phyloP scores from a whole-genome alignment of 768 basidiomycete genomes.

The Auricularia heimuer region DNA sequence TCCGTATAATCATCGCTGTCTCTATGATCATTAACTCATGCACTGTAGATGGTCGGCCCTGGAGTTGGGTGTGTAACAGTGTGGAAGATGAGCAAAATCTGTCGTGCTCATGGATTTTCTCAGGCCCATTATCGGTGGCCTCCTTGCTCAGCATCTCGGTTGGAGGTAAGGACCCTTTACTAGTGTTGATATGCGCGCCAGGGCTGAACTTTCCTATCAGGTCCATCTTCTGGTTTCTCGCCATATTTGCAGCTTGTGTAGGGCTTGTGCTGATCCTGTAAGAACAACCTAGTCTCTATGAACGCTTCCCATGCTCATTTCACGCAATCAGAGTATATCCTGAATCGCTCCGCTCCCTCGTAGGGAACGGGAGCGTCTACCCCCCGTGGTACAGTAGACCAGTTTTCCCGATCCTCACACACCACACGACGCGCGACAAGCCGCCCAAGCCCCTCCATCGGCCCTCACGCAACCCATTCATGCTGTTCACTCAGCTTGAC shows the following conservation, averaged over 20 bases:
- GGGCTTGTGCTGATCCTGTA: conserved; percentile 40
- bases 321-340: conserved; percentile 27
- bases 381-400: conserved; percentile 23
- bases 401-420: conserved; percentile 17
- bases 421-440: background rate
- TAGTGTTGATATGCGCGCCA: background rate
- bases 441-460: conserved; percentile 27
- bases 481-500: conserved; percentile 44
- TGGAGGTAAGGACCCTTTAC: conserved; percentile 49
- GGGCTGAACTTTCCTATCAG: conserved; percentile 19
- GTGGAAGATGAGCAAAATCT: background rate
- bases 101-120: conserved; percentile 18
- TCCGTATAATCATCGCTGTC: background rate
- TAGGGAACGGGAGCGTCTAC: conserved; percentile 35
- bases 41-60: background rate
- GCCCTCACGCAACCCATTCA: conserved; percentile 37
- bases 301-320: background rate
- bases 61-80: background rate
- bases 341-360: conserved; percentile 31
- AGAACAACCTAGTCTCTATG: conserved; percentile 13
- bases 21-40: background rate
- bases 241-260: conserved; percentile 37
- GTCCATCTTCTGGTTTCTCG: conserved; percentile 56
- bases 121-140: conserved; percentile 45
- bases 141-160: conserved; percentile 45